Evolutionary conservation across 805 yeast species (phyloP).

Genomic region (Candida taoyuanica): DNA sequence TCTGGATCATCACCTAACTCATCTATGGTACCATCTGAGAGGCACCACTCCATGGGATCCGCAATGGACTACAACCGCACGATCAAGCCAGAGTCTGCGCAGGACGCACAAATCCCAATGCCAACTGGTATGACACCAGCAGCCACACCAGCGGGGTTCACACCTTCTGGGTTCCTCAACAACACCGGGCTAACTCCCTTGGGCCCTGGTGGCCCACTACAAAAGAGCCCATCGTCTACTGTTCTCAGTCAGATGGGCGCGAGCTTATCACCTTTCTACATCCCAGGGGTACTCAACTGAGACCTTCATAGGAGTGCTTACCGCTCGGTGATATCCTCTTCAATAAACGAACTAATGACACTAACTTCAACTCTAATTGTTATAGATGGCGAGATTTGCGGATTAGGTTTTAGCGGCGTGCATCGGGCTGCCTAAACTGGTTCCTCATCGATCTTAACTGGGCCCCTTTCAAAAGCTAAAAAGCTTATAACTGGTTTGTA

Average conservation of each 20-base stretch:
- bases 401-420: no score
- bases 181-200: conserved; percentile 6
- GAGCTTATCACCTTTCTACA: conserved; percentile 11
- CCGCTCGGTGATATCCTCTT: neutral
- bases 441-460: no score
- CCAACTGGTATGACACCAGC: conserved; percentile 4
- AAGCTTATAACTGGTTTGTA: no score
- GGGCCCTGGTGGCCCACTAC: conserved; percentile 1
- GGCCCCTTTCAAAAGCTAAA: no score
- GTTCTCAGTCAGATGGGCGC: conserved; percentile 10
- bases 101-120: neutral
- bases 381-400: no score
- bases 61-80: neutral
- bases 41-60: neutral
- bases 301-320: neutral
- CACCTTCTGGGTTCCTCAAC: conserved; percentile 6
- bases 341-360: neutral
- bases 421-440: no score
- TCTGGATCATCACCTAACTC: conserved; percentile 5
- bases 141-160: conserved; percentile 6
- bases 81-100: conserved; percentile 2
- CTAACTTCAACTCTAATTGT: no score
- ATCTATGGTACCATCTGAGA: conserved; percentile 1
- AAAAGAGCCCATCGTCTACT: conserved; percentile 9
- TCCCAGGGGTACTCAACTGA: conserved; percentile 3